Conservation (phyloP, 2,329 filamentous ascomycete species). For the Clarireedia monteithiana region DNA sequence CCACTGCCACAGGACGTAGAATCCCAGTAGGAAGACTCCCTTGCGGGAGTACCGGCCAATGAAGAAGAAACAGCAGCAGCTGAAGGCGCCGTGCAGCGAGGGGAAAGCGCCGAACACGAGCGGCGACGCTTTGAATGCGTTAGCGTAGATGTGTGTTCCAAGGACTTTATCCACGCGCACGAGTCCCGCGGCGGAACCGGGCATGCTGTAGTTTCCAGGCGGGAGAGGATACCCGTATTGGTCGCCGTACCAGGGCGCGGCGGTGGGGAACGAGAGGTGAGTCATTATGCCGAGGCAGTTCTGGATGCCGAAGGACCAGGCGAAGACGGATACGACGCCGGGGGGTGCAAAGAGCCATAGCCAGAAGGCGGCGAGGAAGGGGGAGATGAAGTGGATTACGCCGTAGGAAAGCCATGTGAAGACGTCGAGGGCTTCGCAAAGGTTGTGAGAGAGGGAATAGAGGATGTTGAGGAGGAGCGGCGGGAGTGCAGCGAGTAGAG, state of each 20-base stretch:
- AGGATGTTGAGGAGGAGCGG: constrained; percentile 59
- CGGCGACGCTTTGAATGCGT: constrained; percentile 79
- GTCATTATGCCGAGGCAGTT: constrained; percentile 79
- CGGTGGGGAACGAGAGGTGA: constrained; percentile 83
- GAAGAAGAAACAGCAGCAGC: constrained; percentile 82
- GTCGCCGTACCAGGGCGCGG: constrained; percentile 94
- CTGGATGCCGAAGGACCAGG: constrained; percentile 84
- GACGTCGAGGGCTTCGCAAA: constrained; percentile 21
- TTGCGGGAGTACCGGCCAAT: constrained; percentile 41
- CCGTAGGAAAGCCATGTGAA: constrained; percentile 79
- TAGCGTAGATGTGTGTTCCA: constrained; percentile 85
- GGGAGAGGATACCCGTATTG: constrained; percentile 66
- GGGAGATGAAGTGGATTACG: constrained; percentile 79
- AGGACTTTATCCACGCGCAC: constrained; percentile 81
- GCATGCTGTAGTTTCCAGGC: constrained; percentile 85
- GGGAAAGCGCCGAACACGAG: constrained; percentile 92
- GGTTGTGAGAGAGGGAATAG: constrained; percentile 72
- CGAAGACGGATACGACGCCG: constrained; percentile 75
- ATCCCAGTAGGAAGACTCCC: constrained; percentile 59
- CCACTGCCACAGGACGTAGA: constrained; percentile 85
- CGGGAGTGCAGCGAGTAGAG: constrained; percentile 20
- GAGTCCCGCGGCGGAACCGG: constrained; percentile 78
- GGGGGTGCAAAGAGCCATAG: constrained; percentile 86
- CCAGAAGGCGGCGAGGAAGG: constrained; percentile 65
- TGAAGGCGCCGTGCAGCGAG: constrained; percentile 86